Conservation (phyloP, 306 rosid species). For the Prinsepia uniflora region DNA sequence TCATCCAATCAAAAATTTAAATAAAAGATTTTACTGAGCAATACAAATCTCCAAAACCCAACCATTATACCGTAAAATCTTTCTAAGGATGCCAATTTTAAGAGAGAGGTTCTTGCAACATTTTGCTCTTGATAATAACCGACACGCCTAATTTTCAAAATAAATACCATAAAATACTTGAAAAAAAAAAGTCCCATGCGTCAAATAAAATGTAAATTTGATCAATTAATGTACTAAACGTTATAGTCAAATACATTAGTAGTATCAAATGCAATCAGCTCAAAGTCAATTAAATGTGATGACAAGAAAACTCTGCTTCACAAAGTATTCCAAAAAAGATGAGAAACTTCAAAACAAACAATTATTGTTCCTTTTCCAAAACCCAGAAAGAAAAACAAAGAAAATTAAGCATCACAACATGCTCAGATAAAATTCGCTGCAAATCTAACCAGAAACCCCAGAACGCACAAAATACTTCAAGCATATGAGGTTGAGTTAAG, state of each 20-base stretch:
- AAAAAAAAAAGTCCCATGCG: background rate
- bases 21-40: background rate
- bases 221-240: background rate
- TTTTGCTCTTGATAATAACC: background rate
- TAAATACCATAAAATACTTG: background rate
- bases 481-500: constrained; percentile 3
- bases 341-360: background rate
- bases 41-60: background rate
- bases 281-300: background rate
- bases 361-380: background rate
- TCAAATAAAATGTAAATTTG: background rate
- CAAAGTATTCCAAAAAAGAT: background rate
- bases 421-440: background rate
- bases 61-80: too few species aligned
- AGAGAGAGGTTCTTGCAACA: background rate
- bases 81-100: too few species aligned
- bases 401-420: constrained; percentile 9
- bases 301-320: constrained; percentile 3
- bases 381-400: background rate
- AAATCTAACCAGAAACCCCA: constrained; percentile 23
- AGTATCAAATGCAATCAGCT: background rate
- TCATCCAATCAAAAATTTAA: background rate
- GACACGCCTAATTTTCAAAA: constrained; percentile 8
- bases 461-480: background rate
- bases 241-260: background rate